These are phyloP conservation scores for Tolypocladium pustulatum DNA, from an alignment of 2,329 filamentous ascomycete genomes.

Conservation along the genomic window DNA sequence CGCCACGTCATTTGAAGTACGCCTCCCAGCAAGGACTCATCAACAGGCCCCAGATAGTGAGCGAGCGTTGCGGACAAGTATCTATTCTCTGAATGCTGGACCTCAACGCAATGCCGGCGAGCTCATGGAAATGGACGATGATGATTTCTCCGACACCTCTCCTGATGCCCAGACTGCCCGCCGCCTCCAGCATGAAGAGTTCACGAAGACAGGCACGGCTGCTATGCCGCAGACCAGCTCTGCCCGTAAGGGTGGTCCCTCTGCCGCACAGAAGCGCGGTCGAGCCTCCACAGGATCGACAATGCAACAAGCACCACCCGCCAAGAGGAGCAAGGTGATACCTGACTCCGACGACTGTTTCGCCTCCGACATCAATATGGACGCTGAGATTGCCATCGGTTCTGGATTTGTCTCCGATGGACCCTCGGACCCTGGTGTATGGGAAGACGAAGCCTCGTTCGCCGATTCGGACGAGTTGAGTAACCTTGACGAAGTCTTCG, in stretches of 20 bases:
- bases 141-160: conserved; percentile 13
- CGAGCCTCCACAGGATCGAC: conserved; percentile 12
- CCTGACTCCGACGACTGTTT: conserved; percentile 17
- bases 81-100: conserved; percentile 35
- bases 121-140: conserved; percentile 30
- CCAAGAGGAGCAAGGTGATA: conserved; percentile 19
- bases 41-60: conserved; percentile 13
- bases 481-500: conserved; percentile 7
- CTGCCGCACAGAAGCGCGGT: conserved; percentile 12
- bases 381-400: conserved; percentile 18
- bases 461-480: conserved; percentile 7
- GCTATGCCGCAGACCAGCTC: conserved; percentile 2
- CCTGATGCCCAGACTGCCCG: conserved; percentile 21
- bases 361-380: conserved; percentile 16
- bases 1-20: conserved; percentile 16
- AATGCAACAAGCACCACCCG: conserved; percentile 9
- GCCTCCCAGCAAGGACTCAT: conserved; percentile 11
- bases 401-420: conserved; percentile 9
- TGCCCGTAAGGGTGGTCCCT: not conserved
- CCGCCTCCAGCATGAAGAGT: conserved; percentile 23
- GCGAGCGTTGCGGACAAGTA: conserved; percentile 26
- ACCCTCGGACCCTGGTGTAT: conserved; percentile 3
- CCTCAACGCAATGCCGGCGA: conserved; percentile 29
- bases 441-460: conserved; percentile 8
- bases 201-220: conserved; percentile 6